These are phyloP conservation scores for Patellaria atrata DNA, from an alignment of 495 filamentous ascomycete species.

Conservation along the genomic window DNA sequence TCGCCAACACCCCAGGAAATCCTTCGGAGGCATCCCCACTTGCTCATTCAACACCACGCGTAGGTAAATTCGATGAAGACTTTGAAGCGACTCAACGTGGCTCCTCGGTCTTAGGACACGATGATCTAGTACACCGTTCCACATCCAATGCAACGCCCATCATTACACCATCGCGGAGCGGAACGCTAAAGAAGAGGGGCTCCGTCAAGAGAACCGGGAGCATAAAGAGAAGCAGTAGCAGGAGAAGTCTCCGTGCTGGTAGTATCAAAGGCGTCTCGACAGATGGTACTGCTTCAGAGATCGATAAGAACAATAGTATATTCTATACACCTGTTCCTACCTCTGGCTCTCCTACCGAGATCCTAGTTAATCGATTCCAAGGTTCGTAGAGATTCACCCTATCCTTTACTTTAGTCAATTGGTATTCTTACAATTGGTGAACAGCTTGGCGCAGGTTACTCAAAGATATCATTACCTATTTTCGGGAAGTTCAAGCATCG, in stretches of 20 bases:
- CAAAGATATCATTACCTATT: slow-evolving; percentile 90
- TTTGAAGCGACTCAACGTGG: slow-evolving; percentile 56
- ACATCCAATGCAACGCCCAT: slow-evolving; percentile 25
- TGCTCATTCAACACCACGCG: slow-evolving; percentile 26
- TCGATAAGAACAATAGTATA: slow-evolving; percentile 65
- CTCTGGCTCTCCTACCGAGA: slow-evolving; percentile 71
- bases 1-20: slow-evolving; percentile 28
- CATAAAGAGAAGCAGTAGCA: slow-evolving; percentile 65
- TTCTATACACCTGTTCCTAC: slow-evolving; percentile 87
- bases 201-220: slow-evolving; percentile 61
- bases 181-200: slow-evolving; percentile 74
- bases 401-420: background rate
- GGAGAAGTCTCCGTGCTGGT: slow-evolving; percentile 50
- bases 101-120: slow-evolving; percentile 41
- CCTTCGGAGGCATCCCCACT: slow-evolving; percentile 30
- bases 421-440: slow-evolving; percentile 15
- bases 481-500: slow-evolving; percentile 78
- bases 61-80: slow-evolving; percentile 51
- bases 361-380: slow-evolving; percentile 80
- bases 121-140: slow-evolving; percentile 26
- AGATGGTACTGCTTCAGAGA: slow-evolving; percentile 39
- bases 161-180: slow-evolving; percentile 44
- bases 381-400: slow-evolving; percentile 37
- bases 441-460: slow-evolving; percentile 88
- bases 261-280: slow-evolving; percentile 64